Conservation (phyloP, 2,329 filamentous ascomycete species). For the Penicillium sp. region DNA sequence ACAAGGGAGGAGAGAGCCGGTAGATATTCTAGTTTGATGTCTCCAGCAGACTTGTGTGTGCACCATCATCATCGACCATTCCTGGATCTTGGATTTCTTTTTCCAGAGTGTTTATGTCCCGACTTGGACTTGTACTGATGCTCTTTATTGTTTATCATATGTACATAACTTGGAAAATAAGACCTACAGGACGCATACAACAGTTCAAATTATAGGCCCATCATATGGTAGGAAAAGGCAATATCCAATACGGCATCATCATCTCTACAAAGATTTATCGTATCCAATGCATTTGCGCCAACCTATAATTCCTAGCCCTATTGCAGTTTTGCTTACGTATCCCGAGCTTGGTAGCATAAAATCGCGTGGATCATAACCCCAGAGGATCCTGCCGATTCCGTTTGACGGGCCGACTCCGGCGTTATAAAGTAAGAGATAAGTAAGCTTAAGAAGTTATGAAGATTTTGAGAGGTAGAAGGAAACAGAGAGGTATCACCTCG, state of each 20-base stretch:
- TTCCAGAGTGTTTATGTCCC: not conserved
- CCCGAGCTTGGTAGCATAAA: not conserved
- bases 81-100: too few species aligned
- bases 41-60: too few species aligned
- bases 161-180: not conserved
- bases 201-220: not conserved
- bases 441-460: too few species aligned
- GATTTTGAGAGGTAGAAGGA: too few species aligned
- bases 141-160: not conserved
- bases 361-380: constrained; percentile 1
- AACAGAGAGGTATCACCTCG: too few species aligned
- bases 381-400: not conserved
- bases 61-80: too few species aligned
- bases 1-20: too few species aligned
- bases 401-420: not conserved
- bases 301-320: not conserved
- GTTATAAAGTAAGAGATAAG: too few species aligned
- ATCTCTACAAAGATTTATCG: not conserved
- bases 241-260: not conserved
- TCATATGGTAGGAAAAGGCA: not conserved
- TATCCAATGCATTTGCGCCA: not conserved
- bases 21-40: too few species aligned
- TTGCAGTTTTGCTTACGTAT: not conserved
- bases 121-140: not conserved
- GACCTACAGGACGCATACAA: not conserved